phyloP scores from a whole-genome alignment of 2,329 filamentous ascomycete species.

The Colletotrichum aenigma region DNA sequence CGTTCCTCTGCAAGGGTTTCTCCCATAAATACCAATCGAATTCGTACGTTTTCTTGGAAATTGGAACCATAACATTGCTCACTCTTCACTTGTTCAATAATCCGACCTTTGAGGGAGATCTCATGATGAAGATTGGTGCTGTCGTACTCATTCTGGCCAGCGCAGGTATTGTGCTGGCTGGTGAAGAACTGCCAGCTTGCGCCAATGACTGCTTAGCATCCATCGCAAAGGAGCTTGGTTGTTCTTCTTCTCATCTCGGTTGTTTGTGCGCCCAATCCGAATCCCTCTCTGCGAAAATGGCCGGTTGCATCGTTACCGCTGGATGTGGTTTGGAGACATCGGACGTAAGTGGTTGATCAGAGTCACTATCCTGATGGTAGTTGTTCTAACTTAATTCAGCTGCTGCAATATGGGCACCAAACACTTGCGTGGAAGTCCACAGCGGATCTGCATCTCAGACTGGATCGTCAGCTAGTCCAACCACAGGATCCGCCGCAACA shows the following conservation, averaged over 20 bases:
- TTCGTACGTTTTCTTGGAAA: neutral
- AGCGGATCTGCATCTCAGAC: neutral
- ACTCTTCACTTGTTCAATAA: neutral
- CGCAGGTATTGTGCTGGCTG: neutral
- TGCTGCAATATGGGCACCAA: neutral
- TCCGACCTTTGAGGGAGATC: neutral
- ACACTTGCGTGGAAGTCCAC: neutral
- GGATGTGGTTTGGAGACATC: neutral
- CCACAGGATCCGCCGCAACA: neutral
- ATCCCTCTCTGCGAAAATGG: neutral
- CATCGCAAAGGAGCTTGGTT: neutral
- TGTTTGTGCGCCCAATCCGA: neutral
- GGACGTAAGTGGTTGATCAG: neutral
- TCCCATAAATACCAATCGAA: neutral
- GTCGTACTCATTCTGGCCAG: neutral
- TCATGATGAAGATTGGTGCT: neutral
- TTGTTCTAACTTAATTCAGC: neutral
- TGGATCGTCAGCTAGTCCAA: neutral
- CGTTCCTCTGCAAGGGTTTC: neutral
- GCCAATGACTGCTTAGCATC: neutral
- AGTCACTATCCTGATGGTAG: accelerated
- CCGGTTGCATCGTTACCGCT: neutral
- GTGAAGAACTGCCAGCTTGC: neutral
- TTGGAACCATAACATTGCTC: accelerated
- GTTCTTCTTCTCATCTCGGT: neutral